Evolutionary conservation across 192 early-diverging fungal species (phyloP).

Genomic region (Dissophora globulifera): DNA sequence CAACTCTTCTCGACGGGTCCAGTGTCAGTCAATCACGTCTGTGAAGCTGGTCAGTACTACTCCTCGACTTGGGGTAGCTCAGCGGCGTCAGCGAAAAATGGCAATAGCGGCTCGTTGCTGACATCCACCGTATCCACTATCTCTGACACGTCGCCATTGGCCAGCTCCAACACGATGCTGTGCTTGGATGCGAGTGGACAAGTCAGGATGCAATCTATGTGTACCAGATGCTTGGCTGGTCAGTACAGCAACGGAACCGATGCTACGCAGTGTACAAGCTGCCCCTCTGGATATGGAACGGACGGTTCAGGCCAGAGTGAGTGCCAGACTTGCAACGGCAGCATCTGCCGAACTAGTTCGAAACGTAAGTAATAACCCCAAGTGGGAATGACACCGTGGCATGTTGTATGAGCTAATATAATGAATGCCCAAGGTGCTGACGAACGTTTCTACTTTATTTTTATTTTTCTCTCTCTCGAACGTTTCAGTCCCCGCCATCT

Average conservation of each 20-base stretch:
- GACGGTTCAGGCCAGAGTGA: conserved; percentile 18
- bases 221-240: conserved; percentile 17
- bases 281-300: conserved; percentile 16
- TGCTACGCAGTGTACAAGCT: conserved; percentile 1
- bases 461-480: too few species aligned
- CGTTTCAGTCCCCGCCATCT: neutral
- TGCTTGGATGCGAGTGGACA: conserved; percentile 13
- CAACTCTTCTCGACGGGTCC: conserved; percentile 22
- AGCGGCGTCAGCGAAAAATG: neutral
- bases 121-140: too few species aligned
- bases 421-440: neutral
- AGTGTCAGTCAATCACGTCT: conserved; percentile 12
- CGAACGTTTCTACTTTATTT: too few species aligned
- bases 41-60: conserved; percentile 22
- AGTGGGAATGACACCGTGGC: too few species aligned
- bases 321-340: conserved; percentile 19
- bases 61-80: neutral
- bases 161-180: conserved; percentile 11
- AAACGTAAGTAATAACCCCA: conserved; percentile 29
- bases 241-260: conserved; percentile 21
- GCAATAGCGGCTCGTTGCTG: neutral
- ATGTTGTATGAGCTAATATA: too few species aligned
- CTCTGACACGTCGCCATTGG: too few species aligned
- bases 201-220: conserved; percentile 22
- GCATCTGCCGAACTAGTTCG: conserved; percentile 1